Base-by-base conservation (phyloP, 2,329 filamentous ascomycete genomes). In the Trichoderma endophyticum region DNA sequence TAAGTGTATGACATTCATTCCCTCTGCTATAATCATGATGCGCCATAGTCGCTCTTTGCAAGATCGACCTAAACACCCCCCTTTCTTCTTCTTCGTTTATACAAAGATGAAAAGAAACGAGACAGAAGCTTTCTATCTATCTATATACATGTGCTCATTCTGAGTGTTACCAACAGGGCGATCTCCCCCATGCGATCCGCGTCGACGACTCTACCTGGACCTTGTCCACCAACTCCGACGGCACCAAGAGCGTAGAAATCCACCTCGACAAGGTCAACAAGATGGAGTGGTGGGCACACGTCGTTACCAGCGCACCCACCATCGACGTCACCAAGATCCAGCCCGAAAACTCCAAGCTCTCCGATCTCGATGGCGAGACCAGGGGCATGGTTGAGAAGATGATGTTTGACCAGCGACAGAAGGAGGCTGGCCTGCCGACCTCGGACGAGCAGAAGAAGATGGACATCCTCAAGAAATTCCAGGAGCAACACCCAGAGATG, bases 361-460 rank as follows among this genome's bases (percentile, higher is more conserved):
- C 92, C 71, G 96, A 99, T 81, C 86, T 99, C 76, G 95, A 98
- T 80, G 96, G 96, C 73, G 93, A 97, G 86, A 99, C 96, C 69
- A 89, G 96, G 75, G 89, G 91, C 72, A 98, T 99, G 95, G 96
- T 99, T 59, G 96, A 99, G 90, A 99, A 99, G 89, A 99, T 99
- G 96, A 99, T 99, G 96, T 99, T 89, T 79, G 96, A 99, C 85
- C 96, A 99, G 87, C 88, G 93, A 76, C 95, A 98, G 85, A 99
- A 99, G 89, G 95, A 98, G 85, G 86, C 88, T 82, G 96, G 96
- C 5, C 88, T 92, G 82, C 93, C 94, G 61, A 94, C 92, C 14
- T 97, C 93, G 75, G 96, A 98, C 76, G 96, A 99, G 85, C 91
- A 97, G 87, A 93, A 95, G 87, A 98, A 98, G 88, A 83, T 90